These are phyloP conservation scores for Larix kaempferi DNA, from an alignment of 75 land plant genomes.

Conservation along the genomic window DNA sequence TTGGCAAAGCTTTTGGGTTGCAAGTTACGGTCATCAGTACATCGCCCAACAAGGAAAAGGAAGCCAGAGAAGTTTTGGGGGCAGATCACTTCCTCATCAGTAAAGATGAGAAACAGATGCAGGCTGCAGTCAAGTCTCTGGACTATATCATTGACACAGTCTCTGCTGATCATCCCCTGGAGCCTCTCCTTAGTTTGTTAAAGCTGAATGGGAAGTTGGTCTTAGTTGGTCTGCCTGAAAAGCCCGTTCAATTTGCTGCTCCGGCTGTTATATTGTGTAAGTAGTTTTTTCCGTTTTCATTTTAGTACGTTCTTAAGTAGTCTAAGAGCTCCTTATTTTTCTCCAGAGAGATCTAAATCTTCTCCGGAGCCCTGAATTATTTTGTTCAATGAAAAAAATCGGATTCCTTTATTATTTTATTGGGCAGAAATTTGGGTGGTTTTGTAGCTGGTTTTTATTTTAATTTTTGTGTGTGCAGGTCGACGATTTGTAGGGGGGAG, in stretches of 20 bases:
- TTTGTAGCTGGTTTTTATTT: too few relatives aligned
- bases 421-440: too few relatives aligned
- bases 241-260: slow-evolving; percentile 12
- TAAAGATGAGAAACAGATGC: slow-evolving; percentile 30
- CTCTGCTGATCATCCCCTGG: slow-evolving; percentile 25
- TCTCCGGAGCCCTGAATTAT: background rate
- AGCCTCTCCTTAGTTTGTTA: slow-evolving; percentile 26
- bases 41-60: slow-evolving; percentile 62
- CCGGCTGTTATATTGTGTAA: background rate
- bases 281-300: too few relatives aligned
- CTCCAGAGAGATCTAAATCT: background rate
- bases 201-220: slow-evolving; percentile 35
- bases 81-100: slow-evolving; percentile 88
- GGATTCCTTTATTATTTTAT: too few relatives aligned
- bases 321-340: too few relatives aligned
- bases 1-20: slow-evolving; percentile 94
- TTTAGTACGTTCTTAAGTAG: too few relatives aligned
- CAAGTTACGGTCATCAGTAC: slow-evolving; percentile 95
- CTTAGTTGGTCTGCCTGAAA: slow-evolving; percentile 34
- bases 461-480: slow-evolving; percentile 25
- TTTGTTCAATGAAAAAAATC: too few relatives aligned
- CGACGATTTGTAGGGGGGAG: slow-evolving; percentile 51
- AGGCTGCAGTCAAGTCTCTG: slow-evolving; percentile 7
- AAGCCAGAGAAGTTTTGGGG: slow-evolving; percentile 77
- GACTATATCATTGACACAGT: slow-evolving; percentile 49